Percentiles rank a stretch among this genome's conserved stretches.
phyloP scores from a whole-genome alignment of 345 rosid species.

The Eucalyptus guilfoylei region DNA sequence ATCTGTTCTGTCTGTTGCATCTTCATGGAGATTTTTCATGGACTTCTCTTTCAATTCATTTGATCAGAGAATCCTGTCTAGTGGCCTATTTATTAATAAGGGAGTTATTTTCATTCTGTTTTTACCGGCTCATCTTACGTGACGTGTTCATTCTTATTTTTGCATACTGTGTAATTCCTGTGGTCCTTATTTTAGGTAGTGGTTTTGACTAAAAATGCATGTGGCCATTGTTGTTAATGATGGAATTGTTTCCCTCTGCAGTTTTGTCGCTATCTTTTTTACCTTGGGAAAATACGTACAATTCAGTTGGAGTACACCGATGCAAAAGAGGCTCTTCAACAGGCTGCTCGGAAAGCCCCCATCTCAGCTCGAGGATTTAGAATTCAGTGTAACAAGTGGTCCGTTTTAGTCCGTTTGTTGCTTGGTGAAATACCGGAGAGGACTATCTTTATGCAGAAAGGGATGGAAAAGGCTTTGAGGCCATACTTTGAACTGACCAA shows the following conservation, averaged over 20 bases:
- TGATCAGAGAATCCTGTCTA: background rate
- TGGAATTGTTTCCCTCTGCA: conserved; percentile 12
- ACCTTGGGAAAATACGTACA: conserved; percentile 77
- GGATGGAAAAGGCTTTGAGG: conserved; percentile 74
- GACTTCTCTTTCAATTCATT: background rate
- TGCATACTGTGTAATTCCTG: background rate
- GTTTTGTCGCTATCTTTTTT: conserved; percentile 85
- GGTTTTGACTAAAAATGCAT: background rate
- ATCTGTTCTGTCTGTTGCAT: background rate
- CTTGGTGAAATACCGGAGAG: conserved; percentile 88
- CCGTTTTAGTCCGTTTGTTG: conserved; percentile 56
- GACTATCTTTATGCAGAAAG: conserved; percentile 75
- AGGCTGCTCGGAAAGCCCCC: conserved; percentile 89
- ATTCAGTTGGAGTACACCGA: conserved; percentile 85
- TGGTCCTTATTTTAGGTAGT: background rate
- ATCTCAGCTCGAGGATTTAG: conserved; percentile 67
- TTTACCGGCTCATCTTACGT: background rate
- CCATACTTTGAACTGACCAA: conserved; percentile 88
- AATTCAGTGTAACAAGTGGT: conserved; percentile 83
- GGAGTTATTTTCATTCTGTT: background rate
- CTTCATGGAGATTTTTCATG: background rate
- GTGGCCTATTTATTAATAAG: background rate
- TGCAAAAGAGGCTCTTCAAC: conserved; percentile 85
- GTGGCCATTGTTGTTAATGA: background rate
- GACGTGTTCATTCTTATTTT: background rate